Percentiles rank a stretch among this genome's conserved stretches.
phyloP scores from a whole-genome alignment of 768 basidiomycete species.

The Phaeotremella skinneri region DNA sequence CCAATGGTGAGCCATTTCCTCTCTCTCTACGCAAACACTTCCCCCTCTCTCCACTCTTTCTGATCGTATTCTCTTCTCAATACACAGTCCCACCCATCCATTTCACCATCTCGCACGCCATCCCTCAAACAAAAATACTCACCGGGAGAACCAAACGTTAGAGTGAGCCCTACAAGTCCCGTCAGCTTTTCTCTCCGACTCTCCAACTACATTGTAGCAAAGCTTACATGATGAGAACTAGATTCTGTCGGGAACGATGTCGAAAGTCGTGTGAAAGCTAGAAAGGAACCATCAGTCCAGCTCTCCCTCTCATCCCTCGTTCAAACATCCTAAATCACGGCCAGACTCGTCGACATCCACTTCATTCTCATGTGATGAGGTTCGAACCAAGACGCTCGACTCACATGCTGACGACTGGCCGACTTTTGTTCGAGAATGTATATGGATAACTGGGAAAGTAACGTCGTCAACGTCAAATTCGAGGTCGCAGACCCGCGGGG shows the following conservation, averaged over 20 bases:
- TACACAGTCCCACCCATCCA: neutral
- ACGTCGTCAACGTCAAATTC: neutral
- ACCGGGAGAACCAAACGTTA: constrained; percentile 71
- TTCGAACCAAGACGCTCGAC: too few relatives aligned
- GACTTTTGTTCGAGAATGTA: neutral
- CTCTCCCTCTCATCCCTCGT: too few relatives aligned
- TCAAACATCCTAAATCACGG: too few relatives aligned
- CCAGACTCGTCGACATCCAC: too few relatives aligned
- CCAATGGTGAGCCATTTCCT: too few relatives aligned
- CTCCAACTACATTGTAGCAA: neutral
- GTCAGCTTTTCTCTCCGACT: neutral
- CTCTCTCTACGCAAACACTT: too few relatives aligned
- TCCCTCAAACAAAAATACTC: constrained; percentile 15
- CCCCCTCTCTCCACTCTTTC: constrained; percentile 3
- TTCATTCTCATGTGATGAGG: too few relatives aligned
- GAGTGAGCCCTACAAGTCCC: constrained; percentile 78
- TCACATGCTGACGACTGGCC: too few relatives aligned
- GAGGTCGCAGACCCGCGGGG: neutral
- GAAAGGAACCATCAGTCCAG: neutral
- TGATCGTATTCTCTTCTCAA: neutral
- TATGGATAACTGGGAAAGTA: neutral
- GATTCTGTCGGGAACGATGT: neutral
- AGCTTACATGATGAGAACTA: neutral
- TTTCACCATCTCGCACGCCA: neutral
- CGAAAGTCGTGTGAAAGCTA: neutral